These are phyloP conservation scores for Tetrapisispora arboricola DNA, from an alignment of 805 yeast genomes.

Conservation along the genomic window DNA sequence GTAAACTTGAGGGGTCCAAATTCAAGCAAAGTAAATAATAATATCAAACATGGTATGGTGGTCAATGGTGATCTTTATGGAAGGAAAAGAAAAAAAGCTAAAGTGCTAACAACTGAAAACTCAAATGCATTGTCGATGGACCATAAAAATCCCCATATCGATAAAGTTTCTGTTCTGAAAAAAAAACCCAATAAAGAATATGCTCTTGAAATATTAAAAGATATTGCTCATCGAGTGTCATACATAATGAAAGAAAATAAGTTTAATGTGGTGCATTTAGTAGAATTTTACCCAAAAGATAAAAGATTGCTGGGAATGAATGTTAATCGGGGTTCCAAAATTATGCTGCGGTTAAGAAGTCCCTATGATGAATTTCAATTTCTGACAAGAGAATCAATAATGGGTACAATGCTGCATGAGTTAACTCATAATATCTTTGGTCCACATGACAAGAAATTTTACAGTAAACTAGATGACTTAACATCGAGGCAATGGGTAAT, in stretches of 20 bases:
- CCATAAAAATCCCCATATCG: conserved; percentile 24
- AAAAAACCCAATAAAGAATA: conserved; percentile 37
- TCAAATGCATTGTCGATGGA: neutral
- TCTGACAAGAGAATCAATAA: conserved; percentile 49
- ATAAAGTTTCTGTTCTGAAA: conserved; percentile 36
- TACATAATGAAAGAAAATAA: conserved; percentile 66
- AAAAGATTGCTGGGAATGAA: conserved; percentile 65
- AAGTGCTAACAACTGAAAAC: too few species aligned
- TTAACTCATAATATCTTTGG: conserved; percentile 72
- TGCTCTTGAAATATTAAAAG: conserved; percentile 52
- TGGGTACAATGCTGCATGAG: conserved; percentile 86
- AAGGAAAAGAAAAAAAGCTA: neutral
- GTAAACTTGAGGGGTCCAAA: too few species aligned
- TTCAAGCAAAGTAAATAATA: too few species aligned
- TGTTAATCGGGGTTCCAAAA: conserved; percentile 65
- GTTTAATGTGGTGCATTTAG: conserved; percentile 54
- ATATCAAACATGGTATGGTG: neutral
- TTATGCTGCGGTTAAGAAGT: conserved; percentile 59
- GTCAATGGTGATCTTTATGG: conserved; percentile 1
- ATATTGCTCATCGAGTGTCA: conserved; percentile 59
- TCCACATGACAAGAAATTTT: conserved; percentile 69
- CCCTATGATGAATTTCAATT: conserved; percentile 44
- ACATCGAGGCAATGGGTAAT: conserved; percentile 37
- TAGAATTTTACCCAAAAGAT: conserved; percentile 75
- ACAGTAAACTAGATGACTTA: conserved; percentile 51